These are phyloP conservation scores for Trichoderma guizhouense DNA, from an alignment of 2,329 filamentous ascomycete species.

Conservation along the genomic window DNA sequence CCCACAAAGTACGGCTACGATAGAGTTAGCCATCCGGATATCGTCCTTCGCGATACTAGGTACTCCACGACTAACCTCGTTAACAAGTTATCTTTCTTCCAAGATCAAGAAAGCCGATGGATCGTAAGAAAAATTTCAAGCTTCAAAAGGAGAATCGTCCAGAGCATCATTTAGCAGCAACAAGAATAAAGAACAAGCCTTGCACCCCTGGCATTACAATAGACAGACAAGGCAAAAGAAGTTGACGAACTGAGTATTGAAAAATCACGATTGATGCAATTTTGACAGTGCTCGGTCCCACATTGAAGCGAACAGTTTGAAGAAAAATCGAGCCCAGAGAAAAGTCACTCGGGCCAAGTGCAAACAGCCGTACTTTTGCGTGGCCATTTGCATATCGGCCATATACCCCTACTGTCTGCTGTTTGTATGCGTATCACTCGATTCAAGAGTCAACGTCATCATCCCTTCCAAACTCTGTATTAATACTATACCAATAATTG, in stretches of 20 bases:
- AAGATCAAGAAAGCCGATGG: background rate
- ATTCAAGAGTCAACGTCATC: background rate
- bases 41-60: background rate
- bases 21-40: background rate
- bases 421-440: background rate
- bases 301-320: background rate
- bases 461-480: background rate
- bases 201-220: background rate
- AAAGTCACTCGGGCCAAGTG: background rate
- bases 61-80: background rate
- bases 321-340: background rate
- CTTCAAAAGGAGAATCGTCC: background rate
- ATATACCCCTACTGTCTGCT: background rate
- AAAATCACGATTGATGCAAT: background rate
- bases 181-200: background rate
- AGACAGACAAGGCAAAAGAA: background rate
- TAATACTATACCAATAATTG: background rate
- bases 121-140: background rate
- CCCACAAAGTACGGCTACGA: background rate
- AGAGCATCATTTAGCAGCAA: background rate
- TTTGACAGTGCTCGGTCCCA: background rate
- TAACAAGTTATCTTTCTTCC: background rate
- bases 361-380: background rate
- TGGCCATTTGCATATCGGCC: background rate
- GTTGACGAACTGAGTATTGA: background rate